A percentile compares a stretch with the other conserved stretches of the same genome.
phyloP scores from a whole-genome alignment of 108 stramenopile genomes.

The Nitzschia sp. region DNA sequence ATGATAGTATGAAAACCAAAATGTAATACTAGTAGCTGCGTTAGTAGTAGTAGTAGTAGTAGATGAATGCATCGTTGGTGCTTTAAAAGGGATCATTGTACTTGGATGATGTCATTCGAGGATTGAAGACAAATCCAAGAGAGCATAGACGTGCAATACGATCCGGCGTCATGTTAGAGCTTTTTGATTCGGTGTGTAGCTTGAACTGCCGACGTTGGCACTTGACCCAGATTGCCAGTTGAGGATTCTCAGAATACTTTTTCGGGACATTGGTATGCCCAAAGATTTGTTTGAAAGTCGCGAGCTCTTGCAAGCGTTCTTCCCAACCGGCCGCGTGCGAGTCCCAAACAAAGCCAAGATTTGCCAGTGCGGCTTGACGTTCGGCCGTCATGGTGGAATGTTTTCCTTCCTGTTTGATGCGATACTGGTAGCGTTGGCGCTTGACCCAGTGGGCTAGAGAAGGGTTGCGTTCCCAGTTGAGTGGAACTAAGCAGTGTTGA shows the following conservation, averaged over 20 bases:
- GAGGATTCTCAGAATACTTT: slow-evolving; percentile 7
- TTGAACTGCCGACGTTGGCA: slow-evolving; percentile 24
- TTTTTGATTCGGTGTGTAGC: slow-evolving; percentile 16
- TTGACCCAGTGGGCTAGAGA: slow-evolving; percentile 19
- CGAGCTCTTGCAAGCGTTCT: slow-evolving; percentile 21
- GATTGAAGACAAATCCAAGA: slow-evolving; percentile 21
- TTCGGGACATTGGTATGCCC: slow-evolving; percentile 25
- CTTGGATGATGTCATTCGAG: too few relatives aligned
- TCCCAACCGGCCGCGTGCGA: slow-evolving; percentile 27
- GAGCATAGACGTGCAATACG: slow-evolving; percentile 6
- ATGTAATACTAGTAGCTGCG: too few relatives aligned
- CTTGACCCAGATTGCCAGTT: slow-evolving; percentile 26
- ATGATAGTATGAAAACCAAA: too few relatives aligned
- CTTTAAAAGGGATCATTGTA: too few relatives aligned
- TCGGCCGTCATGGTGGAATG: slow-evolving; percentile 26
- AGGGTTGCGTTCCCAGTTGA: slow-evolving; percentile 11
- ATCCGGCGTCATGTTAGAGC: slow-evolving; percentile 20
- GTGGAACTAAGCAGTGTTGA: slow-evolving; percentile 16
- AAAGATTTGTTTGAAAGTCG: slow-evolving; percentile 5
- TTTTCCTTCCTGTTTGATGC: slow-evolving; percentile 8
- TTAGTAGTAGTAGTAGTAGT: too few relatives aligned
- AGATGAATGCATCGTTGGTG: too few relatives aligned
- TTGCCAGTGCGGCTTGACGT: slow-evolving; percentile 25
- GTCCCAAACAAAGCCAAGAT: slow-evolving; percentile 37
- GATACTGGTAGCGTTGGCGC: slow-evolving; percentile 25